A percentile compares a stretch with the other conserved stretches of the same genome.
phyloP scores from a whole-genome alignment of 305 asterid species.

The Rubia tinctorum region DNA sequence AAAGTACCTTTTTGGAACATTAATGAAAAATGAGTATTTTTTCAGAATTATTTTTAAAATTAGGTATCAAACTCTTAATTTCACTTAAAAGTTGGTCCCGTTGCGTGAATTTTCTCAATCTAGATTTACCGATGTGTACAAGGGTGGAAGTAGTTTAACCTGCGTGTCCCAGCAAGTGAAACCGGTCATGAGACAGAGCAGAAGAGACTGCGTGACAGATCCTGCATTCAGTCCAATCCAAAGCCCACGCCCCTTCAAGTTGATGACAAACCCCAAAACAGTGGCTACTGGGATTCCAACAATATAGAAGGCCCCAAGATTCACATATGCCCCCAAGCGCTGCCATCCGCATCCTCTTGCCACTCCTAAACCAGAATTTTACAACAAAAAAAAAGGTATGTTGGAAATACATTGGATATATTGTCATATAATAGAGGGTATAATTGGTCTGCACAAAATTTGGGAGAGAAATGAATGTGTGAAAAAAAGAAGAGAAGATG shows the following conservation, averaged over 20 bases:
- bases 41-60: no score
- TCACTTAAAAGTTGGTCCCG: no score
- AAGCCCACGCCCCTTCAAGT: slow-evolving; percentile 36
- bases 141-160: slow-evolving; percentile 23
- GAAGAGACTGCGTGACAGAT: slow-evolving; percentile 26
- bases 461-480: no score
- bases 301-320: slow-evolving; percentile 46
- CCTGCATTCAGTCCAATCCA: slow-evolving; percentile 48
- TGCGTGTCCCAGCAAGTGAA: slow-evolving; percentile 45
- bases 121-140: neutral
- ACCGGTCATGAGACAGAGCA: slow-evolving; percentile 33
- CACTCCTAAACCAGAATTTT: slow-evolving; percentile 28
- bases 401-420: neutral
- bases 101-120: no score
- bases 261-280: slow-evolving; percentile 31
- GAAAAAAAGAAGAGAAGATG: no score
- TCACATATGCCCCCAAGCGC: slow-evolving; percentile 43
- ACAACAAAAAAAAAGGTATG: no score
- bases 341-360: slow-evolving; percentile 65
- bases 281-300: slow-evolving; percentile 44
- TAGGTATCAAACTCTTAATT: no score
- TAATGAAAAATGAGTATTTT: no score
- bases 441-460: neutral
- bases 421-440: neutral
- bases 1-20: no score